These are phyloP conservation scores for Podospora pseudocomata DNA, from an alignment of 495 filamentous ascomycete species.

Conservation along the genomic window DNA sequence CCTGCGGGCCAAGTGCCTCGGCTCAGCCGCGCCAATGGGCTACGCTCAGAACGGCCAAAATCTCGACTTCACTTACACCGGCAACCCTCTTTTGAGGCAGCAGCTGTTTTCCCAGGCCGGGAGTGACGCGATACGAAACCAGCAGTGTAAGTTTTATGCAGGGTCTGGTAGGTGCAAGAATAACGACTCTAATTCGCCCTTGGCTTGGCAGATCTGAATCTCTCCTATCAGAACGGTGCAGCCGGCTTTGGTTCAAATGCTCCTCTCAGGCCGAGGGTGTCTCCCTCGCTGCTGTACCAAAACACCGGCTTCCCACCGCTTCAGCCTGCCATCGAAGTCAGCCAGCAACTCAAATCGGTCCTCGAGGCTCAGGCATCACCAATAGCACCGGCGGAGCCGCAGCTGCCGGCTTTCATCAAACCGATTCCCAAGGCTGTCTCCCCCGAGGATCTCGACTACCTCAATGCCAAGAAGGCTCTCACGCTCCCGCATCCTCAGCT, in stretches of 20 bases:
- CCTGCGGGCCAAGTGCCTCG: neutral
- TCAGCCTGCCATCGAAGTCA: neutral
- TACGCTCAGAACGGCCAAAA: neutral
- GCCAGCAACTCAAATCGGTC: neutral
- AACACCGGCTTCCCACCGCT: neutral
- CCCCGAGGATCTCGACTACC: constrained; percentile 70
- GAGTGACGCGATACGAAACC: neutral
- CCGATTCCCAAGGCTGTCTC: constrained; percentile 64
- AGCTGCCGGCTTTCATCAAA: constrained; percentile 68
- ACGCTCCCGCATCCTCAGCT: constrained; percentile 61
- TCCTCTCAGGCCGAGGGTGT: neutral
- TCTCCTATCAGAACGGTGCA: neutral
- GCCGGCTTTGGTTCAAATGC: neutral
- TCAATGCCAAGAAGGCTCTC: constrained; percentile 71
- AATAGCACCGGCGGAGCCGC: constrained; percentile 5
- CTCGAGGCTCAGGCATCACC: neutral
- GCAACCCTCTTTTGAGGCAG: neutral
- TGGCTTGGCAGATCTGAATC: neutral
- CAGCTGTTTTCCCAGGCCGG: neutral
- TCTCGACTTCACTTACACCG: neutral
- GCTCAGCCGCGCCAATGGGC: neutral
- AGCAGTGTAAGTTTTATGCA: neutral
- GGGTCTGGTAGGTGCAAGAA: neutral
- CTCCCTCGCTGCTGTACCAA: neutral
- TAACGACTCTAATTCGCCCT: neutral